Conservation (phyloP, 306 rosid species). For the Pterocarpus macrocarpus region DNA sequence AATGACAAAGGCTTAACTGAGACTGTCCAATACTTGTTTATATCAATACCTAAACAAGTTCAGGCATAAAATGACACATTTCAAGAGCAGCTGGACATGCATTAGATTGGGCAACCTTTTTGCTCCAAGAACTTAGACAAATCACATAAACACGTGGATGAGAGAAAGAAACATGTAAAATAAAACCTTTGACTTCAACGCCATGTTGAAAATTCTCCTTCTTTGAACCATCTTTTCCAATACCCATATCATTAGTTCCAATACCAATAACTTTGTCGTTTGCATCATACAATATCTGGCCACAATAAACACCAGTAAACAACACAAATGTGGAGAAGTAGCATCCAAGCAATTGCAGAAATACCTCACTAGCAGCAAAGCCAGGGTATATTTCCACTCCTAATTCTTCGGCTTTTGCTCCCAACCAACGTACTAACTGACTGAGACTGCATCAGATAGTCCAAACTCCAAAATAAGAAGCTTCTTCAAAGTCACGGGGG, state of each 20-base stretch:
- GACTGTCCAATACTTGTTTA: conserved; percentile 19
- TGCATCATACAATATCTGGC: conserved; percentile 81
- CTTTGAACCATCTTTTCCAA: conserved; percentile 89
- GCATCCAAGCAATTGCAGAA: conserved; percentile 33
- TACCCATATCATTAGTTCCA: conserved; percentile 96
- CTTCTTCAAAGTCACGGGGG: conserved; percentile 5
- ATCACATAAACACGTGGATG: conserved; percentile 22
- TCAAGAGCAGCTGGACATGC: conserved; percentile 36
- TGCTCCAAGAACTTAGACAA: conserved; percentile 11
- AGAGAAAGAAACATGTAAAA: conserved; percentile 47
- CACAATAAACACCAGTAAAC: conserved; percentile 35
- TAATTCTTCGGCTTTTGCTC: conserved; percentile 93
- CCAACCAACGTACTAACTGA: conserved; percentile 96
- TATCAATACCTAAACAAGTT: conserved; percentile 17
- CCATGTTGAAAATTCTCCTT: conserved; percentile 90
- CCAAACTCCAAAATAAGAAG: conserved; percentile 31
- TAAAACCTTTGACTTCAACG: conserved; percentile 82
- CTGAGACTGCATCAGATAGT: conserved; percentile 73
- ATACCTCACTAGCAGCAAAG: conserved; percentile 97
- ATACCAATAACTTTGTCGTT: conserved; percentile 75
- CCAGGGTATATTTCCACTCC: conserved; percentile 98
- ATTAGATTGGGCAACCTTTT: conserved; percentile 23
- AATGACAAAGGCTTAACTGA: conserved; percentile 14
- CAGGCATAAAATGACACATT: conserved; percentile 7
- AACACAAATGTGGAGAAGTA: conserved; percentile 36